Conservation (phyloP, 2,329 filamentous ascomycete species). For the Teratosphaeria epicoccoides region DNA sequence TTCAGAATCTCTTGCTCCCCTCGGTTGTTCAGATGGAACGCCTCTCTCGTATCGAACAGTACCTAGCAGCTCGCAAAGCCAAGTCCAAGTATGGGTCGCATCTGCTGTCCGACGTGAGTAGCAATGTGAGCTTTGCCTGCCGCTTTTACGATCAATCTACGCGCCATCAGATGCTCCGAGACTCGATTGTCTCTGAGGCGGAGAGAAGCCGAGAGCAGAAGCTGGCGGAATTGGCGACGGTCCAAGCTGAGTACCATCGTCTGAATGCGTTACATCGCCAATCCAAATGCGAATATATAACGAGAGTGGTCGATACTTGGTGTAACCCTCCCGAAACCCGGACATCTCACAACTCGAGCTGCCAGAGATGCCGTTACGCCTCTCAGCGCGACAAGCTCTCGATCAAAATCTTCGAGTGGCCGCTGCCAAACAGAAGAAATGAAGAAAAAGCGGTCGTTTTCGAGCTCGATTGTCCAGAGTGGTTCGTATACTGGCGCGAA, state of each 20-base stretch:
- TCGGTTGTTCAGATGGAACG: slow-evolving; percentile 39
- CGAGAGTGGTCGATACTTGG: slow-evolving; percentile 7
- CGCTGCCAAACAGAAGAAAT: slow-evolving; percentile 31
- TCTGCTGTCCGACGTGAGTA: slow-evolving; percentile 38
- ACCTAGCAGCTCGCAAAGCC: slow-evolving; percentile 35
- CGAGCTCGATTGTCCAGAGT: slow-evolving; percentile 39
- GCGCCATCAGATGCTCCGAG: slow-evolving; percentile 15
- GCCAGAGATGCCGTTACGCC: slow-evolving; percentile 36
- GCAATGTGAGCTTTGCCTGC: slow-evolving; percentile 30
- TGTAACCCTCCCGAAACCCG: slow-evolving; percentile 20
- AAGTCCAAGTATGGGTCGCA: slow-evolving; percentile 22
- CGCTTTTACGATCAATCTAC: slow-evolving; percentile 33
- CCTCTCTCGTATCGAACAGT: slow-evolving; percentile 39
- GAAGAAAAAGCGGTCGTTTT: slow-evolving; percentile 40
- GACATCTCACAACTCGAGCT: slow-evolving; percentile 21
- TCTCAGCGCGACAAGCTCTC: slow-evolving; percentile 28
- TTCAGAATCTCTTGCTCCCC: slow-evolving; percentile 48
- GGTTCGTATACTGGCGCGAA: slow-evolving; percentile 42
- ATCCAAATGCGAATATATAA: slow-evolving; percentile 5
- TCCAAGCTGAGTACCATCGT: slow-evolving; percentile 29
- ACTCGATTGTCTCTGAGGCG: slow-evolving; percentile 28
- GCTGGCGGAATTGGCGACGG: slow-evolving; percentile 27
- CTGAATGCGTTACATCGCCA: slow-evolving; percentile 15
- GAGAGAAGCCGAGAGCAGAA: slow-evolving; percentile 24
- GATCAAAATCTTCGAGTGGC: slow-evolving; percentile 42